Evolutionary conservation across 352 stramenopile species (phyloP).

Genomic region (Globisporangium splendens): DNA sequence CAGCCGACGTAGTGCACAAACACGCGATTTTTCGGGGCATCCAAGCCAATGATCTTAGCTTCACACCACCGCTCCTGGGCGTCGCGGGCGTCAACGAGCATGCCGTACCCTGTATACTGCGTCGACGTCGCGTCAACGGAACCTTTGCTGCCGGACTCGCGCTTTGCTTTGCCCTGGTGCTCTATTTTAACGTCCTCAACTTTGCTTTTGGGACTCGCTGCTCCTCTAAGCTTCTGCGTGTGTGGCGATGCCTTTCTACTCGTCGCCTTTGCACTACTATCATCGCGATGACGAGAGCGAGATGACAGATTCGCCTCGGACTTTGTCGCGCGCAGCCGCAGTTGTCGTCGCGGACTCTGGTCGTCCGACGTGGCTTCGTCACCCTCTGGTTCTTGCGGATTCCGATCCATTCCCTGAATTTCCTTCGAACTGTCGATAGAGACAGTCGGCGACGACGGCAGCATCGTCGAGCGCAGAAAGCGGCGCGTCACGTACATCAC

Average conservation of each 20-base stretch:
- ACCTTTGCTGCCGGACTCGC: neutral
- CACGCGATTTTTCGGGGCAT: constrained; percentile 26
- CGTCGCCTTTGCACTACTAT: too few relatives aligned
- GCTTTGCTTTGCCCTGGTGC: neutral
- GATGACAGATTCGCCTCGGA: too few relatives aligned
- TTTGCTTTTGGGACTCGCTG: too few relatives aligned
- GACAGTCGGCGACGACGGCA: neutral
- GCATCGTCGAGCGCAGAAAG: constrained; percentile 56
- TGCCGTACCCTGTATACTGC: constrained; percentile 30
- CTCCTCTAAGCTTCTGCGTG: too few relatives aligned
- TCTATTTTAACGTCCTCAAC: neutral
- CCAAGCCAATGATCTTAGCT: constrained; percentile 51
- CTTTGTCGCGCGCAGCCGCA: constrained; percentile 1
- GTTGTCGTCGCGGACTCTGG: constrained; percentile 10
- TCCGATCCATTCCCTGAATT: too few relatives aligned
- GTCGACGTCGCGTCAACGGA: neutral
- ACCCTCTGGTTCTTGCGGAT: too few relatives aligned
- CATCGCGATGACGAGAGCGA: too few relatives aligned
- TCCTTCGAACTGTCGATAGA: too few relatives aligned
- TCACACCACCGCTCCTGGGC: constrained; percentile 52
- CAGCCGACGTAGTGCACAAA: constrained; percentile 79
- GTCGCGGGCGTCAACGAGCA: constrained; percentile 63
- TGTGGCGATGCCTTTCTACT: too few relatives aligned
- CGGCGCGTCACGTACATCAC: constrained; percentile 64
- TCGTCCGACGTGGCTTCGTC: neutral